Base-by-base conservation (phyloP, 257 asterid species). In the Solanum dulcamara region DNA sequence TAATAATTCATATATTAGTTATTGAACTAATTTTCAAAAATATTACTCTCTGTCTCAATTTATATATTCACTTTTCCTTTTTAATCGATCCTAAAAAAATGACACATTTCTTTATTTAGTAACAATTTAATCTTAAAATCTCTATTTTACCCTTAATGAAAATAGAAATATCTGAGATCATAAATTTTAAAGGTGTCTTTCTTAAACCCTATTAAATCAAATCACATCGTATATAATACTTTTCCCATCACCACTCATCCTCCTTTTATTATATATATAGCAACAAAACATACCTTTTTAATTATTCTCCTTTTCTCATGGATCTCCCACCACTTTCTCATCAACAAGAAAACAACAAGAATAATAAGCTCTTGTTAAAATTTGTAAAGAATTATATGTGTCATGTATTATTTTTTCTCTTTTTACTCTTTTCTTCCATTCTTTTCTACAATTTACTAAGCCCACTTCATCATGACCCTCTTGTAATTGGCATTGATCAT, bases 361-460 rank as follows among this genome's bases (percentile, higher is more conserved):
- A 75, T 15, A 12, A 26, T 77, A 26, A 26, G 37, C 91, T 88
- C 17, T 81, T 87, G 55, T 87, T 82, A 5, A 57, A 62, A 83
- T 24, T 59, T 33, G 32, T 30, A 13, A 87, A 84, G 46, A 91
- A 84, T 85, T 86, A 89, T 48, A 59, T 86, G 32, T 79, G 75
- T 28, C 93, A 88, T 87, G 86, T 86, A 5, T 32, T 90, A 6
- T 10, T 89, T 42, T 11, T 91, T 50, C 35, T 91, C 55, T 87
- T 92, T 53, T 9, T 96, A 1, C 66, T 91, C 77, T 37, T 93
- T 80, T 81, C 88, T 67, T 83, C 91, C 48, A 17, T 90, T n/a
- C 10, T 86, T 53, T 88, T 85, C 28, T 91, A 84, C 83, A 33
- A 80, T 85, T 5, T 87, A 22, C 32, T 90, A 11, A 80, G 35